Conservation (phyloP, 2,329 filamentous ascomycete species). For the Colletotrichum chrysophilum region DNA sequence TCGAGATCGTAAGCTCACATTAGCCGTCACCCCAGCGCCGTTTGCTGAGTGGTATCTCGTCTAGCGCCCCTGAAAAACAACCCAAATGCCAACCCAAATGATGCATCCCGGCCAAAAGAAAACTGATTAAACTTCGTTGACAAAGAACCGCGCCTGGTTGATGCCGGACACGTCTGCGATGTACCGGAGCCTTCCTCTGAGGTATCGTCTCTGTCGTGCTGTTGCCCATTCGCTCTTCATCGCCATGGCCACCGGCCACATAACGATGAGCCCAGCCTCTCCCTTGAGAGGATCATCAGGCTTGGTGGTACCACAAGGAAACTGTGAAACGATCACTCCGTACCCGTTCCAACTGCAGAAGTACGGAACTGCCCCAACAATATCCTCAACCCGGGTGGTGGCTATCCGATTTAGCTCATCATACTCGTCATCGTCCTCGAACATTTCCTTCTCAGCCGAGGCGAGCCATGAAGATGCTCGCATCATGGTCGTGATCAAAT, state of each 20-base stretch:
- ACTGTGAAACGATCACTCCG: constrained; percentile 17
- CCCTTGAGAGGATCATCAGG: constrained; percentile 21
- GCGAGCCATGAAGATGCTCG: constrained; percentile 23
- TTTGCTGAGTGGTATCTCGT: neutral
- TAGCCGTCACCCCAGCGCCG: neutral
- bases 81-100: neutral
- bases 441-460: neutral
- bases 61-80: neutral
- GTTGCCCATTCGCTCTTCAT: constrained; percentile 25
- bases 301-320: constrained; percentile 18
- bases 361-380: constrained; percentile 22
- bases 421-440: constrained; percentile 15
- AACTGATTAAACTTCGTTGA: constrained; percentile 10
- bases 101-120: fast-evolving
- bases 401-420: constrained; percentile 6
- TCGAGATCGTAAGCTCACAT: constrained; percentile 2
- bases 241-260: constrained; percentile 23
- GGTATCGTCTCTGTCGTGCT: constrained; percentile 21
- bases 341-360: constrained; percentile 26
- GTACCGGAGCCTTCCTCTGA: constrained; percentile 22
- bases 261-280: constrained; percentile 24
- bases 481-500: constrained; percentile 23
- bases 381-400: constrained; percentile 13
- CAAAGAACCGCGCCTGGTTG: constrained; percentile 24
- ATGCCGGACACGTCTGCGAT: constrained; percentile 25